Conservation (phyloP, 192 early-diverging fungal species). For the Jimgerdemannia flammicorona region DNA sequence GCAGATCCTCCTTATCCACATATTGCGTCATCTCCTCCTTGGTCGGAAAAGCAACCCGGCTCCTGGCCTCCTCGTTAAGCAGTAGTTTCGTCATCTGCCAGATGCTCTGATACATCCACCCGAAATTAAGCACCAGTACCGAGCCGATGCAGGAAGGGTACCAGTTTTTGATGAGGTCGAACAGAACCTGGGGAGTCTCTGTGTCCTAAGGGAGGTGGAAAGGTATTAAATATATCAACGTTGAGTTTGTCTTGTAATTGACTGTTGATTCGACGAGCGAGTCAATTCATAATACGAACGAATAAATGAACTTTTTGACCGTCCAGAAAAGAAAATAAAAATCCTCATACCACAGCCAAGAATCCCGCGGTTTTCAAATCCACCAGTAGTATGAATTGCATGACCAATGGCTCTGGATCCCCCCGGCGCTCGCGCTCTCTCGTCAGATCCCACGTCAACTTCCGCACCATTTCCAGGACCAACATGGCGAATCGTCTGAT, state of each 20-base stretch:
- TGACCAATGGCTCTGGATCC: background rate
- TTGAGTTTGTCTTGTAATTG: too few species aligned
- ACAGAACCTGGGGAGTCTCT: conserved; percentile 16
- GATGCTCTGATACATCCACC: conserved; percentile 43
- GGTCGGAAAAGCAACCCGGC: conserved; percentile 27
- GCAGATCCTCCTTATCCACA: conserved; percentile 25
- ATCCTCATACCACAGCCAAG: background rate
- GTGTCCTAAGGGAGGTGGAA: background rate
- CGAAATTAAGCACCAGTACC: conserved; percentile 38
- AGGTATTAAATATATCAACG: too few species aligned
- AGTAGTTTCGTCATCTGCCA: conserved; percentile 41
- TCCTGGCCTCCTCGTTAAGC: conserved; percentile 29
- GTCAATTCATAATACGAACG: too few species aligned
- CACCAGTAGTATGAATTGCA: background rate
- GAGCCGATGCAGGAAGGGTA: conserved; percentile 22
- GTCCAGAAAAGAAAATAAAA: too few species aligned
- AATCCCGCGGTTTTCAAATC: background rate
- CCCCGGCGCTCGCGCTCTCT: conserved; percentile 16
- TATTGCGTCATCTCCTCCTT: conserved; percentile 16
- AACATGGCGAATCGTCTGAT: conserved; percentile 36
- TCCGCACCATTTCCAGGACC: conserved; percentile 35
- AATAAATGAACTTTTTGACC: too few species aligned
- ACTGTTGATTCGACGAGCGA: too few species aligned
- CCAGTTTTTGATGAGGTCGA: conserved; percentile 13
- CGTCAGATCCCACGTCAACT: conserved; percentile 29